Evolutionary conservation across 73 alveolate species (phyloP), one percentile per base, ranked within the genome.

Genomic region (Uronychia setigera): DNA sequence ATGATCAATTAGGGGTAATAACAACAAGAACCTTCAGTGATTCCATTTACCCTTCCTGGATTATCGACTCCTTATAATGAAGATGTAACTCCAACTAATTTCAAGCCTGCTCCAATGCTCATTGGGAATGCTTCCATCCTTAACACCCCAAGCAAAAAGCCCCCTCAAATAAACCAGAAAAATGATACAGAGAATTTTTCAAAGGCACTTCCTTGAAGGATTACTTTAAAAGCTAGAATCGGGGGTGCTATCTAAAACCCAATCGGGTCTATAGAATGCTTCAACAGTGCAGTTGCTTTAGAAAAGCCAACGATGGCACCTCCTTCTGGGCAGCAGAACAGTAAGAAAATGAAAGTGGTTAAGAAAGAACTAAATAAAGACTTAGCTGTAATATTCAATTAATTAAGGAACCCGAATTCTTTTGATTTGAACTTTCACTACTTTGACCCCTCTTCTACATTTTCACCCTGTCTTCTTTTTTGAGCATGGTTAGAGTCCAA

Each of bases 401-500:
- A 46, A 46, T 46, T 46, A 46, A 46, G 67, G 67, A 11, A 46
- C 19, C 19, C 67, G n/a, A 46, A 46, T 19, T 46, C 5, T 46
- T 46, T n/a, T n/a, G n/a, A n/a, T n/a, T n/a, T n/a, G n/a, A n/a
- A n/a, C n/a, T 46, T 5, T 46, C 67, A 19, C 5, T 19, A 46
- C 19, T 46, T 19, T 11, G 67, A 19, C 67, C 67, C 19, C 67
- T 46, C 19, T 46, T 46, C 67, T 46, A 19, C 5, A 46, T 5
- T 19, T 46, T 46, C 19, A 46, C 19, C 67, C 5, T 5, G 5
- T 46, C 67, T 19, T 46, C 5, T 46, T 46, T 5, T 19, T 46
- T 11, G 67, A 46, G 19, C n/a, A 11, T 5, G 19, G 5, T 46
- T 19, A 46, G 19, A 11, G 86, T 74, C 95, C 95, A 89, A 5